Percentiles rank a stretch among this genome's conserved stretches.
These are phyloP conservation scores for Diaporthe humulicola DNA, from an alignment of 2,329 filamentous ascomycete species.

Conservation along the genomic window DNA sequence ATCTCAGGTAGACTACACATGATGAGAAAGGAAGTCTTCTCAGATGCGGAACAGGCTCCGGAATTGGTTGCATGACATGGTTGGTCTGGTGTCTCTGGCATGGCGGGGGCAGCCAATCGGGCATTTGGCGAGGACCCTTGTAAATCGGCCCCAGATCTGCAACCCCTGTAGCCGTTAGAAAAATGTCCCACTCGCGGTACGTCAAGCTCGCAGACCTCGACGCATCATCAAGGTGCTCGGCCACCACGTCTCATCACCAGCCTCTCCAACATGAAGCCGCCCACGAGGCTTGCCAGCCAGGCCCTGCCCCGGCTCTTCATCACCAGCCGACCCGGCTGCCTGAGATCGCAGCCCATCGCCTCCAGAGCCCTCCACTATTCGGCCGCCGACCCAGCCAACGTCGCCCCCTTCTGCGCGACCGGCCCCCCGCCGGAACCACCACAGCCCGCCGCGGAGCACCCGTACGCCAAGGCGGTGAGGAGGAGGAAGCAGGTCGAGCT, in stretches of 20 bases:
- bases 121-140: neutral
- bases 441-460: slow-evolving; percentile 55
- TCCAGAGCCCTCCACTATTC: slow-evolving; percentile 46
- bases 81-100: neutral
- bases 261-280: slow-evolving; percentile 30
- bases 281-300: slow-evolving; percentile 20
- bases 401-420: slow-evolving; percentile 66
- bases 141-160: neutral
- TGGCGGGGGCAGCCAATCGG: slow-evolving; percentile 13
- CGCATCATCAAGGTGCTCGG: slow-evolving; percentile 6
- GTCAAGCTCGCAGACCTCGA: neutral
- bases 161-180: neutral
- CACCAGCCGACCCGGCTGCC: neutral
- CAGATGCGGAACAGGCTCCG: neutral
- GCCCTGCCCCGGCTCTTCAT: slow-evolving; percentile 10
- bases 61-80: neutral
- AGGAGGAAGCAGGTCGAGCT: slow-evolving; percentile 68
- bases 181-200: slow-evolving; percentile 4
- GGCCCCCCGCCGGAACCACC: slow-evolving; percentile 73
- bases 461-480: slow-evolving; percentile 60
- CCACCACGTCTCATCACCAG: neutral
- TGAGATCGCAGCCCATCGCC: neutral
- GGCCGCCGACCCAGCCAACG: slow-evolving; percentile 56
- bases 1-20: neutral
- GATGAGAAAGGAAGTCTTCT: neutral